Base-by-base conservation (phyloP, 2,329 filamentous ascomycete genomes). In the Colletotrichum tropicale region DNA sequence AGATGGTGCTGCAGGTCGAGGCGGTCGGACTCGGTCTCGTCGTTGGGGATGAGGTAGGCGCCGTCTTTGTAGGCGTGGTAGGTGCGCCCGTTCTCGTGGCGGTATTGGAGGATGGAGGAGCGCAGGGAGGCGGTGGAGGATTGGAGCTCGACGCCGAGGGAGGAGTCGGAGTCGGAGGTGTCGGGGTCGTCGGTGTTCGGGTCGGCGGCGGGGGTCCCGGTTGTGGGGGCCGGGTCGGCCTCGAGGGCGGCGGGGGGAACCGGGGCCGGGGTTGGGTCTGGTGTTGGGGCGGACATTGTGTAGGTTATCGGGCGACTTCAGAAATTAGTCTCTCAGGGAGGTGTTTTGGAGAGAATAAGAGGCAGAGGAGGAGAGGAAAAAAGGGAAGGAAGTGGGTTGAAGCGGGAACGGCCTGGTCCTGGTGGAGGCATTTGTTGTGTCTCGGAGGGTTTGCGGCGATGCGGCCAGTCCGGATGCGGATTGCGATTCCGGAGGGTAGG, bases 1-100 rank as follows among this genome's bases (percentile, higher is more conserved):
- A 85, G 76, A 30, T 85, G 81, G 70, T 86, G 85, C 76, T 86
- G 84, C 1, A 86, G 77, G 70, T 86, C 83, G 78, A 83, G 70
- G 48, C 82, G 82, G 8, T 83, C 81, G 74, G 81, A 82, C 61
- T 84, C 81, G 15, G 76, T 76, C 80, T 84, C 73, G 36, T 75
- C 72, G 52, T 75, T 75, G 24, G 73, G 73, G 9, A 75, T 56
- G 30, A 75, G 73, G 43, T 71, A 71, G 55, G 68, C 67, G 21
- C 72, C 72, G 18, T 75, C 72, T 34, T 75, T 75, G 70, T 77
- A 85, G 8, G 83, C 79, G 66, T 86, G 83, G 52, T 85, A 86
- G 1, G 83, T 85, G 18, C 85, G 78, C 3, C 84, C 84, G 74
- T 86, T 84, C 67, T 86, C 85, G 12, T 81, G 79, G 7, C 84